Base-by-base conservation (phyloP, 2,329 filamentous ascomycete genomes). In the Botrytis pseudocinerea region DNA sequence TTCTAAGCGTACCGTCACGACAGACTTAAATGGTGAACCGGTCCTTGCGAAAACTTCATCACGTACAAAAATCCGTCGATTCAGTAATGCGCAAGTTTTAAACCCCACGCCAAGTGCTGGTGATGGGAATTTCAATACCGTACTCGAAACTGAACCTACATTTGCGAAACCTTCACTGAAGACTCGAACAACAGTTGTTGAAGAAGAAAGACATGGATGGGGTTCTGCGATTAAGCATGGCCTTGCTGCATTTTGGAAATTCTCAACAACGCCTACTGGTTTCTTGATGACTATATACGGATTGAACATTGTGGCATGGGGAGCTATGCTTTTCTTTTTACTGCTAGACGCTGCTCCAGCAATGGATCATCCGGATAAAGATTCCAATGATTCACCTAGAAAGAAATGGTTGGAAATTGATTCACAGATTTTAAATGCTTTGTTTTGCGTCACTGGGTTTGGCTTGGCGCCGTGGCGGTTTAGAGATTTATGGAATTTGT, bases 301-400 rank as follows among this genome's bases (percentile, higher is more conserved):
- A 16, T 86, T 95, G 72, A 94, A 95, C 75, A 88, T 97, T 25
- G 88, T 97, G 10, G 94, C 92, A 0, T 97, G 93, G 93, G 93
- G 93, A 64, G 93, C 92, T 70, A 97, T 97, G 93, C 86, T 97
- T n/a, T 96, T 97, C 83, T 85, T 97, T 28, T 85, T 97, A 3
- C 88, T 97, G 38, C 91, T 90, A 83, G 92, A 93, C 77, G 93
- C 86, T 73, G 84, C 88, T 2, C 90, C 91, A 5, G 88, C 89
- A 74, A 93, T 93, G 91, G 93, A 93, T 84, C 83, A 86, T 78
- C 90, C 87, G 0, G 83, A 83, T 62, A 94, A 92, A 83, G 86
- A 92, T 78, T 85, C 91, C 76, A 90, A 93, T 79, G 83, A 93
- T 78, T 93, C 92, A 0, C 89, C 92, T 1, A 88, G 93, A 25